phyloP scores from a whole-genome alignment of 2,329 filamentous ascomycete species.

The Knufia fluminis region DNA sequence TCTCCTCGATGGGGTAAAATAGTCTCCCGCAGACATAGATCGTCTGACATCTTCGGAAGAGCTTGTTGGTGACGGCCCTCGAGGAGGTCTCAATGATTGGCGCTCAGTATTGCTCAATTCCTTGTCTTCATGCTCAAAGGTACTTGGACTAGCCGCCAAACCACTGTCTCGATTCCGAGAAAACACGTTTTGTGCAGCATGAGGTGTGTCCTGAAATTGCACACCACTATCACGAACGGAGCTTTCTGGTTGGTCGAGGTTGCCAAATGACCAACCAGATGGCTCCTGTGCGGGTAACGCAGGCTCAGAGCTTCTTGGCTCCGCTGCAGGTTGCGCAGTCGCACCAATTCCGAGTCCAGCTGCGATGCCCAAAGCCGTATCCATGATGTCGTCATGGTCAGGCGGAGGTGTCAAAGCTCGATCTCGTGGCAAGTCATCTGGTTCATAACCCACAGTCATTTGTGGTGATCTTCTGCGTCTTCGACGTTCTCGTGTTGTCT shows the following conservation, averaged over 20 bases:
- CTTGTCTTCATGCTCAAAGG: conserved; percentile 8
- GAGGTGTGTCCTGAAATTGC: conserved; percentile 33
- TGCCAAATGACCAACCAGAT: conserved; percentile 19
- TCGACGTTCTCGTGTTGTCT: conserved; percentile 21
- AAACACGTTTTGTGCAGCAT: conserved; percentile 24
- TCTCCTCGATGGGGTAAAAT: conserved; percentile 15
- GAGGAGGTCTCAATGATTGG: conserved; percentile 14
- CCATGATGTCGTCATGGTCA: conserved; percentile 22
- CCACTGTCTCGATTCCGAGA: conserved; percentile 33
- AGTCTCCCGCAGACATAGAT: conserved; percentile 2
- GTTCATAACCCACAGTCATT: conserved; percentile 19
- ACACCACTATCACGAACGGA: conserved; percentile 35
- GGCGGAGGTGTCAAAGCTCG: conserved; percentile 20
- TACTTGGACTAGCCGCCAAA: conserved; percentile 29
- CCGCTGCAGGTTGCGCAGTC: conserved; percentile 6
- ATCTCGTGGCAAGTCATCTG: conserved; percentile 20
- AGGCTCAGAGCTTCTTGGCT: conserved; percentile 10
- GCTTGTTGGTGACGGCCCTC: conserved; percentile 22
- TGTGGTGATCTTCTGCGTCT: conserved; percentile 19
- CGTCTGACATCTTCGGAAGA: conserved; percentile 20
- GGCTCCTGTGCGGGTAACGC: conserved; percentile 6
- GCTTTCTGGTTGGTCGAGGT: conserved; percentile 7
- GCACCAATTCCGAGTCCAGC: conserved; percentile 20
- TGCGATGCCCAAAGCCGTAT: conserved; percentile 22
- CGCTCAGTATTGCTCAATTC: conserved; percentile 10